Evolutionary conservation across 1,284 basidiomycete genomes (phyloP), one percentile per base, ranked within the genome.

Genomic region (Amylostereum areolatum): DNA sequence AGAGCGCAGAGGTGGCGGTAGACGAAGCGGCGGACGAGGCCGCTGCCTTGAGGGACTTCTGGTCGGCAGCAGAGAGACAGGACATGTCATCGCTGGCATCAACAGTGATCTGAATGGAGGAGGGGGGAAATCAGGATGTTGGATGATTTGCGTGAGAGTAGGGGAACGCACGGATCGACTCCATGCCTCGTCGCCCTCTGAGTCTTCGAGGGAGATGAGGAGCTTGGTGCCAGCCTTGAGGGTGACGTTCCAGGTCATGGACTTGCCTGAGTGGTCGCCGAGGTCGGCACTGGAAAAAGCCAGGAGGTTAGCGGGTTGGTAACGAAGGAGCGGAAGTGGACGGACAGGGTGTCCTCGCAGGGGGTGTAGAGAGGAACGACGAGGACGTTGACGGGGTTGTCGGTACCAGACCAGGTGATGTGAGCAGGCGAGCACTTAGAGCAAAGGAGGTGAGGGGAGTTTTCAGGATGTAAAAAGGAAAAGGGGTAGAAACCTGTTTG

Each of bases 271-370:
- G 62, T 76, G 71, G 65, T 81, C 76, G 48, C 81, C 83, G 42
- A 86, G 71, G 55, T 86, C 78, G 45, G 67, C 70, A 45, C 79
- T 81, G 49, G 18, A 47, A 37, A 24, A 29, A 30, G 34, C 31
- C 3, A 31, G 32, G 8, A 27, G 29, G 45, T 44, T 31, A 46
- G 68, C 72, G 42, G 5, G 55, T 41, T 52, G 47, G 52, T 47
- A 34, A 33, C 24, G 12, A 27, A 32, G 43, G 28, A 33, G 18
- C 28, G 28, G 30, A 42, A 42, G n/a, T 28, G 24, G 11, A 50
- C 83, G 62, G 52, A 88, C 86, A 88, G 55, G 50, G 77, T 60
- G 31, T 72, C 66, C 55, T 77, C 77, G 56, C 87, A 89, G 6
- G 74, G 72, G 58, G 83, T 71, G 3, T 63, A 57, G 43, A 72